phyloP scores from a whole-genome alignment of 2,329 filamentous ascomycete genomes.

The Ophidiomyces ophidiicola region DNA sequence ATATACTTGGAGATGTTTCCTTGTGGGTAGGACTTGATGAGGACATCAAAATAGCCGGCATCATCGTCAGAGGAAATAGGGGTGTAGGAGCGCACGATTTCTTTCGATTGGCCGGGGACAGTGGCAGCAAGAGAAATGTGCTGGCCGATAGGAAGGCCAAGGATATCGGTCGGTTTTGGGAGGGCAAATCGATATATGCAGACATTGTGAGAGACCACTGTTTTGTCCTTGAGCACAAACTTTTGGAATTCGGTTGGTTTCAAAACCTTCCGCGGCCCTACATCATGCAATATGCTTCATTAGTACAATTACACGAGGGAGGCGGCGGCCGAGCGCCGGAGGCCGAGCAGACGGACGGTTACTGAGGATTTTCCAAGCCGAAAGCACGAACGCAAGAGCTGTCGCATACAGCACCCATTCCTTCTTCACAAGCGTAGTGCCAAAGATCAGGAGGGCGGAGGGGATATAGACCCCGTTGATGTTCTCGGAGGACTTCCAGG shows the following conservation, averaged over 20 bases:
- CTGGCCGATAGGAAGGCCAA: slow-evolving; percentile 94
- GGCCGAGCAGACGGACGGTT: slow-evolving; percentile 58
- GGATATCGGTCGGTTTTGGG: slow-evolving; percentile 62
- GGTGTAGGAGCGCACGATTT: slow-evolving; percentile 84
- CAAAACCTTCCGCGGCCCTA: slow-evolving; percentile 68
- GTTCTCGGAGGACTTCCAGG: slow-evolving; percentile 38
- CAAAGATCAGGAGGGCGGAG: slow-evolving; percentile 62
- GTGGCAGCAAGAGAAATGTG: slow-evolving; percentile 91
- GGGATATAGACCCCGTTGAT: slow-evolving; percentile 75
- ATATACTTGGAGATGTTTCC: slow-evolving; percentile 96
- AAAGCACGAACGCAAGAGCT: slow-evolving; percentile 52
- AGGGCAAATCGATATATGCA: slow-evolving; percentile 96
- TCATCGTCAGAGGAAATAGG: slow-evolving; percentile 83
- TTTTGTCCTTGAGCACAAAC: slow-evolving; percentile 90
- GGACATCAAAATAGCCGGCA: slow-evolving; percentile 83
- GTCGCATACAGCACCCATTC: slow-evolving; percentile 64
- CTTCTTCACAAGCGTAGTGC: slow-evolving; percentile 63
- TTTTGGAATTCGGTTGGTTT: slow-evolving; percentile 82
- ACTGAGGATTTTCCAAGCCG: slow-evolving; percentile 57
- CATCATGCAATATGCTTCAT: slow-evolving; percentile 6
- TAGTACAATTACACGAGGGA: not conserved
- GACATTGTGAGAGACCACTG: slow-evolving; percentile 90
- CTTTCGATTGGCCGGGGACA: slow-evolving; percentile 63
- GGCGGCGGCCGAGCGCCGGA: no score
- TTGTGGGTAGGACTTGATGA: slow-evolving; percentile 95